Evolutionary conservation across 495 filamentous ascomycete species (phyloP).

Genomic region (Xylaria intraflava): DNA sequence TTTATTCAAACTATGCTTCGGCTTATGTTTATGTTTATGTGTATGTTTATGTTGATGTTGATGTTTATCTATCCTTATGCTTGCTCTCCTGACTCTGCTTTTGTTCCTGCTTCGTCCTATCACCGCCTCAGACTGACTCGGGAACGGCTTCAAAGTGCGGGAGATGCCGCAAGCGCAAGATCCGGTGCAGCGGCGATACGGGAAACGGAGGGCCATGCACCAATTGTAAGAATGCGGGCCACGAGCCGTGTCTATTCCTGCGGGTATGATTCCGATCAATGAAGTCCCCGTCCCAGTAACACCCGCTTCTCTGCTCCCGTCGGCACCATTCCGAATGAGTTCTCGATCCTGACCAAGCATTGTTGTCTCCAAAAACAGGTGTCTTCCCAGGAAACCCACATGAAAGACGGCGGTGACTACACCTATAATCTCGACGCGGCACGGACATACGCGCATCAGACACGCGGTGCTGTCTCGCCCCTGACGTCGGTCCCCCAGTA

Average conservation of each 20-base stretch:
- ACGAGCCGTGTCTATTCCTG: conserved; percentile 67
- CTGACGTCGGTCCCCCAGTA: conserved; percentile 21
- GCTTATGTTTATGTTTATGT: no score
- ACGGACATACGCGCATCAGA: conserved; percentile 29
- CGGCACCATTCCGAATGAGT: not conserved
- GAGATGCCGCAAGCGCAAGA: conserved; percentile 90
- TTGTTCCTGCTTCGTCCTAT: not conserved
- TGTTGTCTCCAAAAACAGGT: conserved; percentile 31
- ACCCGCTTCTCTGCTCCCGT: not conserved
- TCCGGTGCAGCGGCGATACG: conserved; percentile 86
- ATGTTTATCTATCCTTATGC: not conserved
- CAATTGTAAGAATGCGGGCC: conserved; percentile 73
- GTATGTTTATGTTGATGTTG: no score
- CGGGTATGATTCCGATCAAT: conserved; percentile 47
- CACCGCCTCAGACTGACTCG: not conserved
- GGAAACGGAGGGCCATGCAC: conserved; percentile 68
- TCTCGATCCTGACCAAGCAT: conserved; percentile 6
- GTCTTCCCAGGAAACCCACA: conserved; percentile 38
- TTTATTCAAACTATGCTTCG: no score
- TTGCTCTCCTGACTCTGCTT: not conserved
- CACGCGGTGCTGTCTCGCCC: conserved; percentile 23
- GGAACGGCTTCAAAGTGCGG: conserved; percentile 56
- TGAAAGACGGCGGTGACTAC: conserved; percentile 35
- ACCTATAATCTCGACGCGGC: conserved; percentile 36
- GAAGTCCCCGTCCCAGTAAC: not conserved